Evolutionary conservation across 768 basidiomycete genomes (phyloP).

Genomic region (Phaeotremella fagi): DNA sequence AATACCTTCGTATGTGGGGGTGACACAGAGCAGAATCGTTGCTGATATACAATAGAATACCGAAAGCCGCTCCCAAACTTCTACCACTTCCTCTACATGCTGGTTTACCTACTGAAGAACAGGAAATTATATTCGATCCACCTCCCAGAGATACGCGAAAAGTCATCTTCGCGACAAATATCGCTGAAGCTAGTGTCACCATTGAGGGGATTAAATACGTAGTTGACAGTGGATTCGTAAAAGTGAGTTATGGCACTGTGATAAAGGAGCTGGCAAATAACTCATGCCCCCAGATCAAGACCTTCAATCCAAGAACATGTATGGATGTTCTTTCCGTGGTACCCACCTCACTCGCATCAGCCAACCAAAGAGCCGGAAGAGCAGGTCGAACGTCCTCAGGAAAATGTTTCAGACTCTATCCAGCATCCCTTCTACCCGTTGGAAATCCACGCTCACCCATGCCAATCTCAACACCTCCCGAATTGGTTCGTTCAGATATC

Average conservation of each 20-base stretch:
- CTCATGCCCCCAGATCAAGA: constrained; percentile 62
- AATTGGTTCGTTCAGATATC: constrained; percentile 86
- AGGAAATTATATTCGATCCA: constrained; percentile 75
- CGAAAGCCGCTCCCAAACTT: constrained; percentile 55
- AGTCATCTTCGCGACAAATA: constrained; percentile 88
- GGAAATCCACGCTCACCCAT: constrained; percentile 49
- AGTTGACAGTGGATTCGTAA: constrained; percentile 90
- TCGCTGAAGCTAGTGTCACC: constrained; percentile 95
- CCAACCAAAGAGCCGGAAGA: constrained; percentile 86
- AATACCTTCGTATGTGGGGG: constrained; percentile 61
- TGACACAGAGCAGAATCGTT: not conserved
- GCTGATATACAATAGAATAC: constrained; percentile 48
- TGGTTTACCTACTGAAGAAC: constrained; percentile 80
- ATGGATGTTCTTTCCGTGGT: constrained; percentile 79
- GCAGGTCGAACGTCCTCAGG: constrained; percentile 91
- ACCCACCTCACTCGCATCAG: constrained; percentile 80
- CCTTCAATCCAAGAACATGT: constrained; percentile 78
- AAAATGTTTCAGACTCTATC: constrained; percentile 86
- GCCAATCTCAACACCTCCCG: constrained; percentile 70
- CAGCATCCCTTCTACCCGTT: constrained; percentile 58
- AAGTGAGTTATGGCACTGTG: constrained; percentile 59
- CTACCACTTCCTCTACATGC: constrained; percentile 77
- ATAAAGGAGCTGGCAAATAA: not conserved
- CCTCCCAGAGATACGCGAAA: constrained; percentile 74
- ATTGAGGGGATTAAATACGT: constrained; percentile 94